Evolutionary conservation across 208 protist species (phyloP).

Genomic region (Crithidia bombi): DNA sequence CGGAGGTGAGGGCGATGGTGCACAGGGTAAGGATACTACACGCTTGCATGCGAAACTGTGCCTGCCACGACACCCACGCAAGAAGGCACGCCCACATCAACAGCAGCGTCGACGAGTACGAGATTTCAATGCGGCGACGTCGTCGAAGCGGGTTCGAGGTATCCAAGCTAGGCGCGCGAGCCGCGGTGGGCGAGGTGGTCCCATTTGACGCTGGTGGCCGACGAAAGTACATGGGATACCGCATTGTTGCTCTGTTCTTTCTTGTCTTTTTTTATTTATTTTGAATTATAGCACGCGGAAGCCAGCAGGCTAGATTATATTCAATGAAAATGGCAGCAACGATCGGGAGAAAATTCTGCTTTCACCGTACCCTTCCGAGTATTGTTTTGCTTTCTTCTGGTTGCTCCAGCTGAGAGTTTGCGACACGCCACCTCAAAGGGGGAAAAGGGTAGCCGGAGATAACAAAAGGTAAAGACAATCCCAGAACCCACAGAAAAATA

Average conservation of each 20-base stretch:
- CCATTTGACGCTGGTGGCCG: slow-evolving; percentile 10
- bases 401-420: too few species aligned
- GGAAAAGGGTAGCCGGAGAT: too few species aligned
- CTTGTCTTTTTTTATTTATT: background rate
- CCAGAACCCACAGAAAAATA: too few species aligned
- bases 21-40: slow-evolving; percentile 59
- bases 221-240: slow-evolving; percentile 33
- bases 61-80: slow-evolving; percentile 54
- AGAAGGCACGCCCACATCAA: slow-evolving; percentile 65
- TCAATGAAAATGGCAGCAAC: too few species aligned
- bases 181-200: background rate
- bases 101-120: slow-evolving; percentile 86
- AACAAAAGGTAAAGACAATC: too few species aligned
- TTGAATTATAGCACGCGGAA: background rate
- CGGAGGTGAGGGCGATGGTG: slow-evolving; percentile 54
- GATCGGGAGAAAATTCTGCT: too few species aligned
- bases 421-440: too few species aligned
- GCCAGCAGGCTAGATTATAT: too few species aligned
- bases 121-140: slow-evolving; percentile 55
- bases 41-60: slow-evolving; percentile 45
- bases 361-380: too few species aligned
- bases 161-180: background rate
- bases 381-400: too few species aligned
- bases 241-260: slow-evolving; percentile 17
- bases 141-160: background rate